Conservation (phyloP, 2,329 filamentous ascomycete genomes). For the Nigrograna mackinnonii region DNA sequence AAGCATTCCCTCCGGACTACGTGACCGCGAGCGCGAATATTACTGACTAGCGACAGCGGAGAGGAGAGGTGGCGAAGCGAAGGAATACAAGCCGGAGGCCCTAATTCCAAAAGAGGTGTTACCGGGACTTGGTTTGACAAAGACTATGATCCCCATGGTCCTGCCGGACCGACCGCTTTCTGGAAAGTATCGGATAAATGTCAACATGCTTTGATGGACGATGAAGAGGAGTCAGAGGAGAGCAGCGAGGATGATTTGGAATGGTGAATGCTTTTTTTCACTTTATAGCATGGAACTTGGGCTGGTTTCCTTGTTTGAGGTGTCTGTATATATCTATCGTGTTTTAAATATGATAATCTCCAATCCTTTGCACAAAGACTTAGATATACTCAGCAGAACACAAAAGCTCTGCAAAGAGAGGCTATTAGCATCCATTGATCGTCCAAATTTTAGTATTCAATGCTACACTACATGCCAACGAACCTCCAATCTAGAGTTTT, state of each 20-base stretch:
- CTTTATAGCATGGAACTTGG: too few species aligned
- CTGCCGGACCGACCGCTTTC: constrained; percentile 74
- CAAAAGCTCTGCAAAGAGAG: constrained; percentile 5
- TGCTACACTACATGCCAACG: too few species aligned
- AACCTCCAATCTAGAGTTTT: too few species aligned
- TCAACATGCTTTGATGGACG: neutral
- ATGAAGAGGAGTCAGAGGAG: constrained; percentile 1
- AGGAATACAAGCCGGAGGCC: constrained; percentile 72
- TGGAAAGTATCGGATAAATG: constrained; percentile 70
- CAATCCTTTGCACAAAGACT: too few species aligned
- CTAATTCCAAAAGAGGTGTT: constrained; percentile 67
- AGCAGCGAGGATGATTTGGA: too few species aligned
- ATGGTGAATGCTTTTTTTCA: too few species aligned
- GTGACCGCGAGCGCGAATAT: neutral
- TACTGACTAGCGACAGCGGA: constrained; percentile 49
- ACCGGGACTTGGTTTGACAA: constrained; percentile 80
- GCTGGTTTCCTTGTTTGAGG: too few species aligned
- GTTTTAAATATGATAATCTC: too few species aligned
- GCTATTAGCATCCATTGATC: too few species aligned
- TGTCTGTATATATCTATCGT: too few species aligned
- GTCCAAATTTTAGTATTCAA: too few species aligned
- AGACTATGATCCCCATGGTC: constrained; percentile 69
- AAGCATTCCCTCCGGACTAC: constrained; percentile 13
- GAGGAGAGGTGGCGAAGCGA: constrained; percentile 78
- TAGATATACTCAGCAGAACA: constrained; percentile 21